These are phyloP conservation scores for Ophiostoma ulmi DNA, from an alignment of 2,329 filamentous ascomycete species.

Conservation along the genomic window DNA sequence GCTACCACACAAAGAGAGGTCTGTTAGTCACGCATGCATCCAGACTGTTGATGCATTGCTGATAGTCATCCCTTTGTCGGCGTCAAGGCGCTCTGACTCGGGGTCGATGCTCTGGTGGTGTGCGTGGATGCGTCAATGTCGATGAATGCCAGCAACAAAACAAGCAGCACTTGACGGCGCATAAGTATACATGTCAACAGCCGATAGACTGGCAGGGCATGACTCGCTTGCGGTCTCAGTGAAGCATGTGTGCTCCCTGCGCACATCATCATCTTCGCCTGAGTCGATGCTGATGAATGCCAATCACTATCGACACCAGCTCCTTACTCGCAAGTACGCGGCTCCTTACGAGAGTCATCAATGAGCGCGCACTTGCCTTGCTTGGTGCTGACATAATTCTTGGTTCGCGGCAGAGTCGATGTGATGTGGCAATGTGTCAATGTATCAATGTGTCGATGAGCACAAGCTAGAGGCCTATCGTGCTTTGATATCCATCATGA, in stretches of 20 bases:
- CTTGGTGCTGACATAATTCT: no score
- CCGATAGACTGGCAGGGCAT: not conserved
- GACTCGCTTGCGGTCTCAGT: not conserved
- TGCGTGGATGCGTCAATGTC: not conserved
- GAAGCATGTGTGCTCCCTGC: not conserved
- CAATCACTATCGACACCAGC: not conserved
- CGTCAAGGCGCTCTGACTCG: not conserved
- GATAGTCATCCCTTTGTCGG: not conserved
- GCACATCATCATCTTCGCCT: not conserved
- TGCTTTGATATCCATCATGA: not conserved
- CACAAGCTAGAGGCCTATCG: not conserved
- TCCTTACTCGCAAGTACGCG: no score
- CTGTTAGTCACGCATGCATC: not conserved
- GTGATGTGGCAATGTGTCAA: no score
- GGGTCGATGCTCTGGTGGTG: not conserved
- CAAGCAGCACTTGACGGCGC: not conserved
- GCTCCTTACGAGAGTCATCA: no score
- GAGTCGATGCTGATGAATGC: not conserved
- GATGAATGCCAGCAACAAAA: not conserved
- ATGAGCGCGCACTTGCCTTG: not conserved
- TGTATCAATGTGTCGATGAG: not conserved
- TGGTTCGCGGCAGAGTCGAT: not conserved
- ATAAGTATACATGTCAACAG: not conserved
- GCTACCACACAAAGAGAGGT: not conserved
- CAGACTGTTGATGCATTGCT: not conserved